A percentile compares a stretch with the other conserved stretches of the same genome.
These are phyloP conservation scores for Fragaria ananassa DNA, from an alignment of 306 rosid species.

Conservation along the genomic window DNA sequence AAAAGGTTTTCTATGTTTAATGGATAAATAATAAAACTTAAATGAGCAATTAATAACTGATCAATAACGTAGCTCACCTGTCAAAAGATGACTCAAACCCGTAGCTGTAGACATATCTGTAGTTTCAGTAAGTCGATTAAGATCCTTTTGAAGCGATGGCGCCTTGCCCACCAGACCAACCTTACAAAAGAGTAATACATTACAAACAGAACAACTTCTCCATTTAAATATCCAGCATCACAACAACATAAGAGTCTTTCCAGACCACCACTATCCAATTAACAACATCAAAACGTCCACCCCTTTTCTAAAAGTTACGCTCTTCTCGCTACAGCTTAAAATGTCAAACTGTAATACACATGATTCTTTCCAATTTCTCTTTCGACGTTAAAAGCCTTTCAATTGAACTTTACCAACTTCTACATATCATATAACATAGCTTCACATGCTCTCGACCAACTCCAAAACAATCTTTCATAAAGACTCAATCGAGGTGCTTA, in stretches of 20 bases:
- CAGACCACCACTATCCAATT: neutral
- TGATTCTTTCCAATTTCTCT: neutral
- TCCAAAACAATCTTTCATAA: no score
- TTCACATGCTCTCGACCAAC: neutral
- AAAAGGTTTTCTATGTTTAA: no score
- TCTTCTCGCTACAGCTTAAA: neutral
- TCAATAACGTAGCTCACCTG: constrained; percentile 58
- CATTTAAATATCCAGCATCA: constrained; percentile 1
- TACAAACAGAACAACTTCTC: constrained; percentile 19
- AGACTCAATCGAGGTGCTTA: neutral
- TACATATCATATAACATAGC: neutral
- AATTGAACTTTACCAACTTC: neutral
- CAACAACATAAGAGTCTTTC: neutral
- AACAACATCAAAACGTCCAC: neutral
- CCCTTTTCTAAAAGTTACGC: neutral
- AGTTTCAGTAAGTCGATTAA: constrained; percentile 78
- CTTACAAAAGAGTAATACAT: constrained; percentile 23
- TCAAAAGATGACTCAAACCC: constrained; percentile 76
- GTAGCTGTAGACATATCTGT: constrained; percentile 80
- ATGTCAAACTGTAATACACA: neutral
- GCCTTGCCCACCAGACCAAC: constrained; percentile 94
- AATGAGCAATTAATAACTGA: neutral
- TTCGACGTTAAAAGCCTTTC: neutral
- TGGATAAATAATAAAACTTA: no score
- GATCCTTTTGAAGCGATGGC: constrained; percentile 72